Evolutionary conservation across 495 filamentous ascomycete species (phyloP).

Genomic region (Amphirosellinia nigrospora): DNA sequence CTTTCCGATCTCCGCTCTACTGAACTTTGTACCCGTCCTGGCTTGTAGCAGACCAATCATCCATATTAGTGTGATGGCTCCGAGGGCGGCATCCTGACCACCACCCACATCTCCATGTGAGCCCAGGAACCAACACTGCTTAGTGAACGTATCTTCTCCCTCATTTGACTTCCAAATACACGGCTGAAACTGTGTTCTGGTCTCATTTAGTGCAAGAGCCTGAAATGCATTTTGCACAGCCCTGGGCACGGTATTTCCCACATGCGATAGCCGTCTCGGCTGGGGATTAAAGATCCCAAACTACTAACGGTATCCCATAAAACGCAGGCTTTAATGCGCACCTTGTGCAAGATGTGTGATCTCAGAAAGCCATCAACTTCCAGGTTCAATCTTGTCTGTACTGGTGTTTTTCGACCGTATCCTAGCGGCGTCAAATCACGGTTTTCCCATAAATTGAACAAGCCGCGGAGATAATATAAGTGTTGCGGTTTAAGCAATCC

Average conservation of each 20-base stretch:
- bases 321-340: constrained; percentile 46
- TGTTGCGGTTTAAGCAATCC: background rate
- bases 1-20: background rate
- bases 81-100: constrained; percentile 18
- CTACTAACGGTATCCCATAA: constrained; percentile 50
- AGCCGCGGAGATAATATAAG: background rate
- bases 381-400: background rate
- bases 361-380: background rate
- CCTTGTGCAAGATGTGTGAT: constrained; percentile 14
- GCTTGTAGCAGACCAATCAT: constrained; percentile 5
- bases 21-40: background rate
- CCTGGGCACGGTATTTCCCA: constrained; percentile 30
- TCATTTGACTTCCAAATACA: constrained; percentile 60
- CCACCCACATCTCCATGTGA: constrained; percentile 65
- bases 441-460: background rate
- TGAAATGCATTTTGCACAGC: constrained; percentile 71
- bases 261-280: constrained; percentile 40
- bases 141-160: constrained; percentile 44
- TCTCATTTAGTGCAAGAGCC: constrained; percentile 74
- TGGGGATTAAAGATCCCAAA: constrained; percentile 38
- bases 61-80: constrained; percentile 22
- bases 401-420: background rate
- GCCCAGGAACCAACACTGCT: constrained; percentile 70
- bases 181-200: constrained; percentile 67
- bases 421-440: background rate